Base-by-base conservation (phyloP, 208 protist genomes). In the Trypanosoma theileri region DNA sequence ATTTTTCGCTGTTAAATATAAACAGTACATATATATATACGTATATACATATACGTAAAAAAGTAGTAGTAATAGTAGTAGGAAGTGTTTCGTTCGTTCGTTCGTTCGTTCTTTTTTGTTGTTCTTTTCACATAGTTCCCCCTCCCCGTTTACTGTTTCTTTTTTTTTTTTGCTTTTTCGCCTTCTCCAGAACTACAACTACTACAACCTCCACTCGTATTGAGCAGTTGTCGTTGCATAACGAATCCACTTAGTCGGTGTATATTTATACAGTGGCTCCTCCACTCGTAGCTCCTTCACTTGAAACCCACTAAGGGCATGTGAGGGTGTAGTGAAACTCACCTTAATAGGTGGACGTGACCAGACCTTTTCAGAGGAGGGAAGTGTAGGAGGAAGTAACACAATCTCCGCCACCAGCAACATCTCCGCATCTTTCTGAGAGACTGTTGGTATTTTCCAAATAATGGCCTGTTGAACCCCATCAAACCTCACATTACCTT, bases 161-260 rank as follows among this genome's bases (percentile, higher is more conserved):
- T 45, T 45, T 14, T 45, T 45, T 14, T 53, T 59, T 53, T 61
- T 26, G 24, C 21, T 41, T 61, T 40, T 26, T 52, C 28, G 52
- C 41, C 51, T 14, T 42, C 45, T 63, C 42, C 6, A 35, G 28
- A n/a, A n/a, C n/a, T n/a, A n/a, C n/a, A n/a, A n/a, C n/a, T 17
- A 24, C 89, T 84, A 98, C 24, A 98, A 87, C 31, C 98, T 83
- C 70, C 91, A 94, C 73, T 99, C 93, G 73, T 99, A 99, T 26
- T 94, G 84, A n/a, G 98, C 99, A 46, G 94, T 91, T 74, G 95
- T 91, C 28, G 98, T 98, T 48, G 98, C 86, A 84, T 99, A 99
- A 19, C 98, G 94, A 45, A 99, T 97, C 98, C 98, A 99, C 67
- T 99, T 99, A 59, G 97, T 85, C 4, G 98, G 79, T 24, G 84